phyloP scores from a whole-genome alignment of 2,329 filamentous ascomycete genomes.

The Microascus cirrosus region DNA sequence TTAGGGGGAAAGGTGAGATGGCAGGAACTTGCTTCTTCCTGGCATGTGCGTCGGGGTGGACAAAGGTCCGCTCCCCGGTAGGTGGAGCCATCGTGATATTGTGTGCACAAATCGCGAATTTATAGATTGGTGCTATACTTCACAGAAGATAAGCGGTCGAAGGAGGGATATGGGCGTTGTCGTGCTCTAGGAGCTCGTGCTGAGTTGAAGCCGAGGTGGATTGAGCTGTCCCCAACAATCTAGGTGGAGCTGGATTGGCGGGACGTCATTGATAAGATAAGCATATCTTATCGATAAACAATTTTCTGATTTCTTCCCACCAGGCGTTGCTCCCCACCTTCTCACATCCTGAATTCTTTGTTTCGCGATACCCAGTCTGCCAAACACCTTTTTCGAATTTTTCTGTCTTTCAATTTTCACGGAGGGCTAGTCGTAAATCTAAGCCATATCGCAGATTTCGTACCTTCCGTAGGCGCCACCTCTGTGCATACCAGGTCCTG shows the following conservation, averaged over 20 bases:
- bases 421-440: neutral
- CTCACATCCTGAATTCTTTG: neutral
- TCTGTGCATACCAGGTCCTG: neutral
- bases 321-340: neutral
- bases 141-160: neutral
- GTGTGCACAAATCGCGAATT: neutral
- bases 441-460: neutral
- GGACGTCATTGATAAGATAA: constrained; percentile 5
- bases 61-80: constrained; percentile 22
- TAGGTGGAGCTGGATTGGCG: neutral
- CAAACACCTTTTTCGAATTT: neutral
- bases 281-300: neutral
- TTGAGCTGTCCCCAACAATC: neutral
- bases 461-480: neutral
- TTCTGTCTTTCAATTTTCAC: neutral
- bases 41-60: constrained; percentile 39
- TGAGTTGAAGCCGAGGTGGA: neutral
- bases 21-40: constrained; percentile 34
- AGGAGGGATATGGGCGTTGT: neutral
- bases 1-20: neutral
- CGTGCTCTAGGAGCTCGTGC: neutral
- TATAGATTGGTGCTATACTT: neutral
- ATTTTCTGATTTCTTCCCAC: constrained; percentile 1
- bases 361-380: neutral
- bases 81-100: constrained; percentile 26